Conservation (phyloP, 371 early-diverging fungal species). For the Syncephalastrum contaminatum region DNA sequence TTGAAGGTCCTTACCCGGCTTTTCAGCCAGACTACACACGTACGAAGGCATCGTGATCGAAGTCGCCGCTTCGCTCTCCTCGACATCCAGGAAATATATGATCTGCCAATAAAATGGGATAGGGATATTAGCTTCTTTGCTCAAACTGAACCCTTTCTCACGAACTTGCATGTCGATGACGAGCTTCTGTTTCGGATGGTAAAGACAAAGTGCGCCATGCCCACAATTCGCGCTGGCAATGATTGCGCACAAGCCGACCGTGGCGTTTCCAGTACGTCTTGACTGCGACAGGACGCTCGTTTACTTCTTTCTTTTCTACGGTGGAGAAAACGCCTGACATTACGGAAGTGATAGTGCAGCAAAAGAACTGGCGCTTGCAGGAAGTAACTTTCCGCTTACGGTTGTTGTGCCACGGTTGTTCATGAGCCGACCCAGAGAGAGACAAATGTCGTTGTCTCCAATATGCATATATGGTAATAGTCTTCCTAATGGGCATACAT, state of each 20-base stretch:
- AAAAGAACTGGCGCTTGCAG: no score
- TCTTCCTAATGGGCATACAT: no score
- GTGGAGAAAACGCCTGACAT: conserved; percentile 36
- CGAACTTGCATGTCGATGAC: conserved; percentile 27
- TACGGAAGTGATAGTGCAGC: not conserved
- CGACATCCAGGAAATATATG: conserved; percentile 25
- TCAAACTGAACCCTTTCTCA: no score
- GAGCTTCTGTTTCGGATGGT: conserved; percentile 15
- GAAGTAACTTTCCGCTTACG: no score
- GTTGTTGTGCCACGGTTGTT: no score
- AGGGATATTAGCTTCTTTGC: not conserved
- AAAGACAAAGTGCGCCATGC: conserved; percentile 27
- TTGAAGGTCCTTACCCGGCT: not conserved
- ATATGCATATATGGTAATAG: no score
- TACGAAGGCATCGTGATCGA: conserved; percentile 35
- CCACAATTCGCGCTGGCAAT: conserved; percentile 37
- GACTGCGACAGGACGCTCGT: conserved; percentile 24
- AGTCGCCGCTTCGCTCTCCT: conserved; percentile 14
- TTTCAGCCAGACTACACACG: conserved; percentile 15
- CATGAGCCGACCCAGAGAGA: no score
- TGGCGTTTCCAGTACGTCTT: conserved; percentile 38
- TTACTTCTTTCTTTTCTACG: conserved; percentile 20
- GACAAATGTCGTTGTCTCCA: no score
- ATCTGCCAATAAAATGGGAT: conserved; percentile 14
- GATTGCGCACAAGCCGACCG: conserved; percentile 29